Conservation (phyloP, 2,329 filamentous ascomycete genomes). For the Sporothrix luriei region DNA sequence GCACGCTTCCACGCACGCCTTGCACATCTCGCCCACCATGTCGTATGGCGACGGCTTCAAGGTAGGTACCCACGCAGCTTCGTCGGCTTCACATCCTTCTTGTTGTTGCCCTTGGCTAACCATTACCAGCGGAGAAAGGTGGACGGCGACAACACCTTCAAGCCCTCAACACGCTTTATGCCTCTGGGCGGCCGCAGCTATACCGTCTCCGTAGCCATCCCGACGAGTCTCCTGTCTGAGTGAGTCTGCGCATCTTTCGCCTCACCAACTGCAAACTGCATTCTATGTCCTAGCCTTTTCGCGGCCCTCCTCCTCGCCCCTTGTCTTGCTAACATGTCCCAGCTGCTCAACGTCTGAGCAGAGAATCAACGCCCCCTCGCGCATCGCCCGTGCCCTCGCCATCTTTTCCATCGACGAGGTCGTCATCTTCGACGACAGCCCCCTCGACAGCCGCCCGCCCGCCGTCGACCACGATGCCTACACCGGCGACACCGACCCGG, state of each 20-base stretch:
- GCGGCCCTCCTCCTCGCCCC: background rate
- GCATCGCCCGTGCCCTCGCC: constrained; percentile 77
- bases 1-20: no score
- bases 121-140: constrained; percentile 54
- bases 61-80: constrained; percentile 23
- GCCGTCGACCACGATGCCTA: constrained; percentile 56
- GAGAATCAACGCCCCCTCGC: constrained; percentile 71
- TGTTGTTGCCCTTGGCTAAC: constrained; percentile 1
- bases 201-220: constrained; percentile 77
- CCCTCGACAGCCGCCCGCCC: constrained; percentile 49
- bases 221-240: constrained; percentile 77
- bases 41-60: constrained; percentile 37
- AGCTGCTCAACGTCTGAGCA: constrained; percentile 74
- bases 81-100: background rate
- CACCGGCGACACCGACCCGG: constrained; percentile 73
- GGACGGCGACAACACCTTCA: constrained; percentile 53
- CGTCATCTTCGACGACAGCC: constrained; percentile 75
- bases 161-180: constrained; percentile 69
- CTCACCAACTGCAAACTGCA: background rate
- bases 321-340: background rate
- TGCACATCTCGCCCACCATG: constrained; percentile 26
- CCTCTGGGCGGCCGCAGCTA: constrained; percentile 66
- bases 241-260: constrained; percentile 46
- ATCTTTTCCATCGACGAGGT: constrained; percentile 86
- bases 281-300: no score